Evolutionary conservation across 2,329 filamentous ascomycete species (phyloP), one percentile per base, ranked within the genome.

Genomic region (Pseudocercospora macadamiae): DNA sequence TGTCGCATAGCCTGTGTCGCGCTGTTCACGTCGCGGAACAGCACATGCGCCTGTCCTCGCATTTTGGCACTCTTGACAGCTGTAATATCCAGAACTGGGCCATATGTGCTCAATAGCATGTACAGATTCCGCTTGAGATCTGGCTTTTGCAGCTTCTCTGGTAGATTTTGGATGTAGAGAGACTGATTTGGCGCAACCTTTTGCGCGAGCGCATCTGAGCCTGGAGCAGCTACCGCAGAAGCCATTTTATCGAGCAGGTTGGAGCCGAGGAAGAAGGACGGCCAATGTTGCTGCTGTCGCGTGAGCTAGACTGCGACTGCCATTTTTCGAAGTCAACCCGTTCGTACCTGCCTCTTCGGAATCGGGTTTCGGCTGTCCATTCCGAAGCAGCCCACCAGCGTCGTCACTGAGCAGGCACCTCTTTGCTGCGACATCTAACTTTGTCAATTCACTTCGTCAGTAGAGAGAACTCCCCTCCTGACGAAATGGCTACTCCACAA

Each of bases 21-120:
- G n/a, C 91, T 87, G 66, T 96, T 89, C 30, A 93, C 82, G 73
- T 99, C 93, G 59, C 90, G 86, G 74, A 92, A 97, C 12, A 95
- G 89, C 61, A 99, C 81, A 71, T 97, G 95, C 62, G 95, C 95
- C 77, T 99, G 95, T 2, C 95, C 95, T 51, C 95, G 89, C 93
- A 97, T 97, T 78, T 91, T 91, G 74, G 83, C 82, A 1, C 91
- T 96, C 79, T 92, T 96, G 68, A 97, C 81, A 26, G 91, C 90
- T 49, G 97, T 89, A 18, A 99, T 86, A 73, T 99, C 95, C 59
- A 99, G 85, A 14, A 99, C 89, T 0, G 91, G 87, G 37, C 95
- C 95, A 73, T 96, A 96, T 12, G 92, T 96, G 9, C 92, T 91
- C 75, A 97, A 97, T 10, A 97, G 84, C 75, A 92, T 90, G 78